Evolutionary conservation across 1,284 basidiomycete genomes (phyloP), one percentile per base, ranked within the genome.

Genomic region (Volvariella surrecta): DNA sequence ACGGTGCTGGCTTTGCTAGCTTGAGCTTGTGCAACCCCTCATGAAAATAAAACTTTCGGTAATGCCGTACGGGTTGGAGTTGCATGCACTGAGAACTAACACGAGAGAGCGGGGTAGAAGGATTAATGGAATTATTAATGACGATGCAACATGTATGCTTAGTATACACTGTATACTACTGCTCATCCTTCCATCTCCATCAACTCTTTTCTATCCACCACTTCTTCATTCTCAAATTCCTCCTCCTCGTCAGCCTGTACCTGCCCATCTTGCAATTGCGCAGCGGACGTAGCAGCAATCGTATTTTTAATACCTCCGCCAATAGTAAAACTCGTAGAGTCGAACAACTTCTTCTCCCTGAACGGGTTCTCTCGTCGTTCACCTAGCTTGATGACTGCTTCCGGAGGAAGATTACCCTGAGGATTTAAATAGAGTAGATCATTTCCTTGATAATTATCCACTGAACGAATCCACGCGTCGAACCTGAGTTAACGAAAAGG

Each of bases 381-480:
- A 43, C 77, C 76, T 52, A 71, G 77, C 55, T 73, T 76, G 54
- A 83, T 68, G 35, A 88, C 70, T 3, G 84, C 79, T 11, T 64
- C 68, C 1, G 74, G 61, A 0, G 88, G 88, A 34, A 93, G 79
- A 37, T 70, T 70, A 1, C 86, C 89, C 54, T 75, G 72, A 0
- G 76, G 67, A 53, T 87, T 90, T 43, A 87, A 64, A 53, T 82
- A 88, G 19, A 74, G 60, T 39, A 88, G 61, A 57, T 89, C 84
- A 46, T 71, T 69, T 3, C 87, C 87, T 3, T 69, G 63, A 53
- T 89, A 89, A 4, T 66, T 54, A 54, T 89, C 86, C 20, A 87
- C 67, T 16, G 71, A 68, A 28, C 76, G 74, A 39, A 88, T 66
- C 86, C 86, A 89, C 10, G 74, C 72, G 53, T 88, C 81, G 56